Conservation (phyloP, 2,329 filamentous ascomycete species). For the Mariannaea elegans region DNA sequence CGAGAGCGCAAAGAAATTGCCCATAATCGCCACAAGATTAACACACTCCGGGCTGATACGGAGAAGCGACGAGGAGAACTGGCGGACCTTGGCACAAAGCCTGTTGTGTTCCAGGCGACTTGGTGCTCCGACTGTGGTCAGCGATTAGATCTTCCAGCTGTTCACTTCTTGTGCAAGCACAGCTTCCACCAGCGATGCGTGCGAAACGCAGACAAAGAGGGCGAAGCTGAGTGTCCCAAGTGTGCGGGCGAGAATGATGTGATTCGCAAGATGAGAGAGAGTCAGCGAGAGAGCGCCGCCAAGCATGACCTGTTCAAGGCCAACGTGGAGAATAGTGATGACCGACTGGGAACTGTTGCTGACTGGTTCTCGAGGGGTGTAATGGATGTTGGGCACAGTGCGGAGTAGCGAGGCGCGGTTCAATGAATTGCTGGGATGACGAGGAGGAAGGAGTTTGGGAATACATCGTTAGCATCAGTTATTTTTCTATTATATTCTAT, state of each 20-base stretch:
- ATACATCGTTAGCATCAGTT: slow-evolving; percentile 11
- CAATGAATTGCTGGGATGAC: slow-evolving; percentile 20
- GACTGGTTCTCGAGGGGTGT: slow-evolving; percentile 96
- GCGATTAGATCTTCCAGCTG: slow-evolving; percentile 83
- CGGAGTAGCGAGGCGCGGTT: slow-evolving; percentile 37
- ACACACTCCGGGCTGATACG: slow-evolving; percentile 86
- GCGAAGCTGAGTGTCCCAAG: slow-evolving; percentile 82
- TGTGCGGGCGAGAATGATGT: slow-evolving; percentile 87
- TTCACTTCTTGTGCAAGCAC: slow-evolving; percentile 97
- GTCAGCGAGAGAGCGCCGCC: slow-evolving; percentile 86
- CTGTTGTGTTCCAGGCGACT: slow-evolving; percentile 88
- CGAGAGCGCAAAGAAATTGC: slow-evolving; percentile 88
- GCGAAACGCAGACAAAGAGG: slow-evolving; percentile 60
- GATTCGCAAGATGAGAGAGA: slow-evolving; percentile 84
- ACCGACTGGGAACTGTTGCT: slow-evolving; percentile 88
- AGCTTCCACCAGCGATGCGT: slow-evolving; percentile 94
- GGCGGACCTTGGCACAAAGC: slow-evolving; percentile 77
- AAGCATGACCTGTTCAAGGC: slow-evolving; percentile 90
- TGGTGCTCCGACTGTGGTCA: slow-evolving; percentile 85
- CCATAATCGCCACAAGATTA: slow-evolving; percentile 80
- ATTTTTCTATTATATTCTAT: slow-evolving; percentile 5
- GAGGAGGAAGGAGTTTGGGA: slow-evolving; percentile 30
- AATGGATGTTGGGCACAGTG: slow-evolving; percentile 67
- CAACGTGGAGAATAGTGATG: slow-evolving; percentile 78
- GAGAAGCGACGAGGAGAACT: slow-evolving; percentile 82